phyloP scores from a whole-genome alignment of 2,329 filamentous ascomycete genomes.

The Cladophialophora immunda region DNA sequence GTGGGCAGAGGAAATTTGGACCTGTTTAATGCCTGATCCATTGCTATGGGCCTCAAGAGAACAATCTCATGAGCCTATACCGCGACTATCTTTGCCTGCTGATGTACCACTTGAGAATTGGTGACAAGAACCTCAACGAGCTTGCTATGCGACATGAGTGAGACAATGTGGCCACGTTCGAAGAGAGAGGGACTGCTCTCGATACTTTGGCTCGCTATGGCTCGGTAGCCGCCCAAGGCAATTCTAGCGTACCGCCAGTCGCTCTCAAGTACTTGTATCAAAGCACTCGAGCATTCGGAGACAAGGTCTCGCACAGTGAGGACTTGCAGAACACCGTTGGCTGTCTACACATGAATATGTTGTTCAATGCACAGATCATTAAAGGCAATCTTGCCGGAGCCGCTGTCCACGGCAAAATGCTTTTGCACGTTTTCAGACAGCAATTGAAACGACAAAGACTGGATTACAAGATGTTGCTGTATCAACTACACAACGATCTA shows the following conservation, averaged over 20 bases:
- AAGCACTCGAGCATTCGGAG: slow-evolving; percentile 8
- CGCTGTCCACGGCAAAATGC: slow-evolving; percentile 19
- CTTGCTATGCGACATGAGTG: slow-evolving; percentile 16
- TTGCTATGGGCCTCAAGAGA: slow-evolving; percentile 22
- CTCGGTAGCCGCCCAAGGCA: not conserved
- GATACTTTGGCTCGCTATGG: slow-evolving; percentile 14
- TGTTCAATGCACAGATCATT: slow-evolving; percentile 18
- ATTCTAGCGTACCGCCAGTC: not conserved
- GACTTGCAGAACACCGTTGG: not conserved
- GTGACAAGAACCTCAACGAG: slow-evolving; percentile 10
- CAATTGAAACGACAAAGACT: slow-evolving; percentile 14
- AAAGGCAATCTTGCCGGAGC: slow-evolving; percentile 17
- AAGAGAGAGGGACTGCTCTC: slow-evolving; percentile 7
- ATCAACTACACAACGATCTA: slow-evolving; percentile 23
- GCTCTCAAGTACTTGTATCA: not conserved
- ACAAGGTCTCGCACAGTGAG: slow-evolving; percentile 4
- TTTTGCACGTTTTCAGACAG: slow-evolving; percentile 17
- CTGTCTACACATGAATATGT: slow-evolving; percentile 16
- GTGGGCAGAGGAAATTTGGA: slow-evolving; percentile 27
- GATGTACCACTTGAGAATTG: slow-evolving; percentile 8
- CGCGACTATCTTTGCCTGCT: slow-evolving; percentile 20
- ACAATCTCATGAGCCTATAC: slow-evolving; percentile 22
- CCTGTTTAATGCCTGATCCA: slow-evolving; percentile 20
- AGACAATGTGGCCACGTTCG: slow-evolving; percentile 10
- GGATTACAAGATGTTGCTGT: slow-evolving; percentile 26